Conservation (phyloP, 176 grass and related monocot species). For the Lolium rigidum region DNA sequence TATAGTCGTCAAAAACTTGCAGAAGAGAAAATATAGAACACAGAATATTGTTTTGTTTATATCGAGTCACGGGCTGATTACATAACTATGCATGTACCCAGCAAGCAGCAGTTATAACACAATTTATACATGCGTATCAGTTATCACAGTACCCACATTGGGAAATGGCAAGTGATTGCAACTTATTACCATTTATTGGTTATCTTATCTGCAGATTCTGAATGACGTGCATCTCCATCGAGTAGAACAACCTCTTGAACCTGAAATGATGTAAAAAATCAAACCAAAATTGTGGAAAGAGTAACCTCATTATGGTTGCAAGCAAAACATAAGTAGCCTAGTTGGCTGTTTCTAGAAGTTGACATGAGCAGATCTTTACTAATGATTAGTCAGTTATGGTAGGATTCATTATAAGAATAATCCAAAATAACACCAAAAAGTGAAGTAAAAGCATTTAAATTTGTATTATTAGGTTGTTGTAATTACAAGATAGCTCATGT, state of each 20-base stretch:
- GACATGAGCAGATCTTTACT: slow-evolving; percentile 9
- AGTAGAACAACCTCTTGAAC: slow-evolving; percentile 81
- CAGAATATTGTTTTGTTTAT: slow-evolving; percentile 12
- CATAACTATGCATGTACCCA: slow-evolving; percentile 16
- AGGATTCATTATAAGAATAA: slow-evolving; percentile 18
- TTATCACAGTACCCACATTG: neutral
- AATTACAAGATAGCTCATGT: neutral
- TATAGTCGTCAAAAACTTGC: slow-evolving; percentile 25
- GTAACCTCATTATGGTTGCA: slow-evolving; percentile 14
- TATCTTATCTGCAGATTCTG: slow-evolving; percentile 46
- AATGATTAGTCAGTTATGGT: neutral
- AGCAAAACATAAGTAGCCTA: slow-evolving; percentile 30
- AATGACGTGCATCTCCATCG: slow-evolving; percentile 64
- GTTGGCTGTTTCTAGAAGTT: slow-evolving; percentile 8
- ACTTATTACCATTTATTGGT: slow-evolving; percentile 57
- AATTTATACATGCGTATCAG: neutral
- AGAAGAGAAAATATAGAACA: slow-evolving; percentile 19
- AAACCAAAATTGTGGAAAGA: slow-evolving; percentile 34
- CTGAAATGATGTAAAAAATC: slow-evolving; percentile 49
- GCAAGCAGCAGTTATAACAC: neutral
- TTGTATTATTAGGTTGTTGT: neutral
- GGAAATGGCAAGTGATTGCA: slow-evolving; percentile 20
- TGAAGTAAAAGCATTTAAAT: neutral
- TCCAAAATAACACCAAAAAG: neutral
- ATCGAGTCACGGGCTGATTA: slow-evolving; percentile 9